These are phyloP conservation scores for Hibiscus tridactylites DNA, from an alignment of 345 rosid genomes.

Conservation along the genomic window DNA sequence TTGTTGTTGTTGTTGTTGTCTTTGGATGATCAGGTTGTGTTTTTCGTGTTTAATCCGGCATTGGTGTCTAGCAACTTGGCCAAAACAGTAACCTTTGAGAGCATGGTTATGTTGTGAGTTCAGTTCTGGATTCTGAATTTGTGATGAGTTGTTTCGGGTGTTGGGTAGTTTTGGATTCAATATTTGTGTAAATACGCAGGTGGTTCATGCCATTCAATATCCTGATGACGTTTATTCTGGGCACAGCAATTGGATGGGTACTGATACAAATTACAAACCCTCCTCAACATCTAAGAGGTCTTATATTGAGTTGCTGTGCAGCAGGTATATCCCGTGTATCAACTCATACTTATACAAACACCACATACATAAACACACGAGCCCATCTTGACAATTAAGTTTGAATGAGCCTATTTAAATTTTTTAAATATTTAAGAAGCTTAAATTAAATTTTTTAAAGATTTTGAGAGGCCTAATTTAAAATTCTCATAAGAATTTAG, in stretches of 20 bases:
- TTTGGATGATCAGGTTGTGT: constrained; percentile 20
- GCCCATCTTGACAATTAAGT: too few species aligned
- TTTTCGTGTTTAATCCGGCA: constrained; percentile 39
- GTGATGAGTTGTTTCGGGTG: neutral
- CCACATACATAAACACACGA: neutral
- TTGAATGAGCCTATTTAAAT: too few species aligned
- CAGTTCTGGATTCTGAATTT: neutral
- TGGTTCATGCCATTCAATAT: constrained; percentile 61
- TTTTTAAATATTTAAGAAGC: too few species aligned
- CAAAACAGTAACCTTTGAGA: constrained; percentile 28
- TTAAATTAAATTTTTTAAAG: too few species aligned
- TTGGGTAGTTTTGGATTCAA: neutral
- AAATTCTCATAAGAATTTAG: too few species aligned
- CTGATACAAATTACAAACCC: constrained; percentile 34
- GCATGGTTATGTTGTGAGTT: constrained; percentile 34
- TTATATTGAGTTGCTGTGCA: constrained; percentile 20
- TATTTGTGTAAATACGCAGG: constrained; percentile 13
- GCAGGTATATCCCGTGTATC: constrained; percentile 14
- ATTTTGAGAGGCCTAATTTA: too few species aligned
- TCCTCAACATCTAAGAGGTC: constrained; percentile 38
- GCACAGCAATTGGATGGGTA: constrained; percentile 45
- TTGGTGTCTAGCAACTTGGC: constrained; percentile 34
- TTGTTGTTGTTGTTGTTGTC: too few species aligned
- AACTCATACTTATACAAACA: neutral
- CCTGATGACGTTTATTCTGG: constrained; percentile 38